Conservation (phyloP, 1,139 yeast species). For the Protomyces pachydermus region DNA sequence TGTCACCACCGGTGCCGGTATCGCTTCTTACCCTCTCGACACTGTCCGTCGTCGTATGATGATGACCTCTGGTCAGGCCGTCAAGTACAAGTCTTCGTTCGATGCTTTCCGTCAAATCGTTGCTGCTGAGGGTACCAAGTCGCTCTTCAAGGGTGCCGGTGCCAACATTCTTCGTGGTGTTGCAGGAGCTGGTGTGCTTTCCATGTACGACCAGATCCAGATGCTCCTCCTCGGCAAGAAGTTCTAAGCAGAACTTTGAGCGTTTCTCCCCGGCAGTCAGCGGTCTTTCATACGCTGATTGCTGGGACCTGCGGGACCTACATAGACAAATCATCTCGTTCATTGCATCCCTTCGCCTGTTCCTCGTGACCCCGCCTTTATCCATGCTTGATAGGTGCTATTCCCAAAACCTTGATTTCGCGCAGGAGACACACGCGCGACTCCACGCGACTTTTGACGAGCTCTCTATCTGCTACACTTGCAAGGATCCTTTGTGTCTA, state of each 20-base stretch:
- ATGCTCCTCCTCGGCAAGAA: conserved; percentile 62
- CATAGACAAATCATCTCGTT: background rate
- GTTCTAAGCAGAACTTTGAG: conserved; percentile 2
- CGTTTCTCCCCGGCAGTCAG: too few species aligned
- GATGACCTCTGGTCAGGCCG: conserved; percentile 81
- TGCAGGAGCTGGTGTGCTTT: conserved; percentile 82
- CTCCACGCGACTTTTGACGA: background rate
- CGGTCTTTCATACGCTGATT: background rate
- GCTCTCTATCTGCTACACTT: background rate
- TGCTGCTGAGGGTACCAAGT: conserved; percentile 64
- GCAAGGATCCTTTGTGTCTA: too few species aligned
- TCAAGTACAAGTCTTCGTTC: conserved; percentile 68
- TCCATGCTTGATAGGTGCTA: too few species aligned
- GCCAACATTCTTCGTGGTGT: conserved; percentile 85
- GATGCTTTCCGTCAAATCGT: conserved; percentile 68
- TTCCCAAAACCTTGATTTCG: too few species aligned
- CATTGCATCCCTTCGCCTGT: background rate
- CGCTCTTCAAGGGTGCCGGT: conserved; percentile 82
- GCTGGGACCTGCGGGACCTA: background rate
- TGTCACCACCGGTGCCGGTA: conserved; percentile 73
- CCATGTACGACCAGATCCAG: conserved; percentile 75
- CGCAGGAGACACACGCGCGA: too few species aligned
- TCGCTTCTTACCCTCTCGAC: conserved; percentile 76
- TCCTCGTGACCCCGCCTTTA: background rate
- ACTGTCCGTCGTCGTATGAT: conserved; percentile 84